Evolutionary conservation across 2,329 filamentous ascomycete genomes (phyloP).

Genomic region (Hymenoscyphus repandus): DNA sequence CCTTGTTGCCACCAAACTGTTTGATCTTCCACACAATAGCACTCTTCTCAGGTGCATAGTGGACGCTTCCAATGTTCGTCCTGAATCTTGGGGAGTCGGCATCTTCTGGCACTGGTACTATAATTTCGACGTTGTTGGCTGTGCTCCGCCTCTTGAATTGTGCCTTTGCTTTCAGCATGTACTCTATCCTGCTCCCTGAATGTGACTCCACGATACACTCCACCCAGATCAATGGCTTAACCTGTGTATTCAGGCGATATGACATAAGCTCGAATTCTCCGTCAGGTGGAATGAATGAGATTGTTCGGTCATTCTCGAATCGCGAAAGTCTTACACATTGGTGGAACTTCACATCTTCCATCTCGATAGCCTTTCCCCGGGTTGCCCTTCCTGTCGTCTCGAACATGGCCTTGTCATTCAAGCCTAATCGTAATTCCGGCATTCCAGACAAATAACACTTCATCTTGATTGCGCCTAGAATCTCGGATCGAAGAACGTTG

Average conservation of each 20-base stretch:
- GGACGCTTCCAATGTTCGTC: slow-evolving; percentile 94
- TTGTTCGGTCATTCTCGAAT: slow-evolving; percentile 97
- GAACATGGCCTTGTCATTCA: slow-evolving; percentile 99
- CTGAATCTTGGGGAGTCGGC: slow-evolving; percentile 94
- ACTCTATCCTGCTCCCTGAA: slow-evolving; percentile 92
- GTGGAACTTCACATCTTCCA: slow-evolving; percentile 99
- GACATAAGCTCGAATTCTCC: slow-evolving; percentile 99
- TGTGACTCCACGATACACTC: slow-evolving; percentile 97
- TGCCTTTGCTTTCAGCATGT: slow-evolving; percentile 96
- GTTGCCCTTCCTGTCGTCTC: slow-evolving; percentile 94
- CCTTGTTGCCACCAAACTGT: slow-evolving; percentile 97
- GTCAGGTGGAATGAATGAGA: slow-evolving; percentile 97
- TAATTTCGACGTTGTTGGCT: slow-evolving; percentile 97
- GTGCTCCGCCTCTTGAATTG: slow-evolving; percentile 98
- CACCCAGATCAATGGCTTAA: slow-evolving; percentile 98
- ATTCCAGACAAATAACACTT: slow-evolving; percentile 98
- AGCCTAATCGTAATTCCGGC: slow-evolving; percentile 86
- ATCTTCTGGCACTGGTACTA: slow-evolving; percentile 94
- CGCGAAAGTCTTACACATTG: slow-evolving; percentile 93
- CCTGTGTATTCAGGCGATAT: slow-evolving; percentile 96
- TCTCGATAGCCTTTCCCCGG: slow-evolving; percentile 94
- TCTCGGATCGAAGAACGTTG: slow-evolving; percentile 93
- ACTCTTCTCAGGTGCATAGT: slow-evolving; percentile 95
- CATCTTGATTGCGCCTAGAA: slow-evolving; percentile 97
- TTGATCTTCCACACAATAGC: slow-evolving; percentile 99